Evolutionary conservation across 768 basidiomycete species (phyloP).

Genomic region (Amanita subjunquillea): DNA sequence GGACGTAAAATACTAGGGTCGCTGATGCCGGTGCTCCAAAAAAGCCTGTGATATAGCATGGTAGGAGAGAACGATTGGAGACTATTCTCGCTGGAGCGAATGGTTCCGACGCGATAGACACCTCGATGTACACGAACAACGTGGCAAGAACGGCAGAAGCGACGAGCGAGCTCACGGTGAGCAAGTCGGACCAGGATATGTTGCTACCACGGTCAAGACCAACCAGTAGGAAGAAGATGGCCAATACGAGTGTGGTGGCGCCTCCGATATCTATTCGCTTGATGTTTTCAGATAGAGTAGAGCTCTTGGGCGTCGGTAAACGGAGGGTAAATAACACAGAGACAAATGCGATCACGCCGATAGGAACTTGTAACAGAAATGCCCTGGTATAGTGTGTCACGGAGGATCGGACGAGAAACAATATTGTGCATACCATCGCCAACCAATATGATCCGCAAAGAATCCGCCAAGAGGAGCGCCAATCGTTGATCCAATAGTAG

Average conservation of each 20-base stretch:
- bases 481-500: conserved; percentile 33
- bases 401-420: neutral
- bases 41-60: conserved; percentile 47
- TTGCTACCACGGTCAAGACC: conserved; percentile 47
- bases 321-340: conserved; percentile 42
- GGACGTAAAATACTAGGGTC: conserved; percentile 38
- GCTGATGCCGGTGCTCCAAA: conserved; percentile 38
- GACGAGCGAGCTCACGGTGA: conserved; percentile 26
- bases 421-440: conserved; percentile 40
- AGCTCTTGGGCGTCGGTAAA: conserved; percentile 31
- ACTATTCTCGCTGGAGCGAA: conserved; percentile 50
- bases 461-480: conserved; percentile 60
- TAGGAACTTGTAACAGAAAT: conserved; percentile 51
- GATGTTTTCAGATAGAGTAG: conserved; percentile 39
- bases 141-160: conserved; percentile 22
- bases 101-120: conserved; percentile 42
- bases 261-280: conserved; percentile 56
- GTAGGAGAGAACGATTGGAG: conserved; percentile 35
- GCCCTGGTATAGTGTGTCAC: conserved; percentile 23
- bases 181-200: conserved; percentile 31
- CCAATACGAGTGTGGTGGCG: conserved; percentile 41
- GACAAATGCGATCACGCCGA: conserved; percentile 43
- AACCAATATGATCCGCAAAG: conserved; percentile 53
- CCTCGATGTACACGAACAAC: conserved; percentile 36
- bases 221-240: conserved; percentile 48